These are phyloP conservation scores for Penicillium sp. DNA, from an alignment of 2,329 filamentous ascomycete genomes.

Conservation along the genomic window DNA sequence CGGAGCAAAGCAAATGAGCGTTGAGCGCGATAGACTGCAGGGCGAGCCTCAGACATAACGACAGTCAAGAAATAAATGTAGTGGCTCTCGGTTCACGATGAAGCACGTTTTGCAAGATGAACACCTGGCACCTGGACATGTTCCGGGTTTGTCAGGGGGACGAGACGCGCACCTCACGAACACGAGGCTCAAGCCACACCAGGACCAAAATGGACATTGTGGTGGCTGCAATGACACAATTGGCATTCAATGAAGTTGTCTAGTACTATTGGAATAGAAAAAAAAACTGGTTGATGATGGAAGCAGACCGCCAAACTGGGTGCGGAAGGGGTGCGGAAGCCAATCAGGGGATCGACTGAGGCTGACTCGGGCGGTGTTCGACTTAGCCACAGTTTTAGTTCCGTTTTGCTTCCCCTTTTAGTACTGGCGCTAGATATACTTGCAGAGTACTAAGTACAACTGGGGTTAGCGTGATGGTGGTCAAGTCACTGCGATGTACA, in stretches of 20 bases:
- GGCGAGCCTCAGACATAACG: conserved; percentile 4
- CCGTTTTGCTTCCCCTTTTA: background rate
- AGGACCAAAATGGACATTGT: no score
- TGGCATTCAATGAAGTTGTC: background rate
- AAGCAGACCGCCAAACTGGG: background rate
- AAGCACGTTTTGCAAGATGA: background rate
- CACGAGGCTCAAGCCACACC: conserved; percentile 23
- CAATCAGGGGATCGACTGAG: conserved; percentile 9
- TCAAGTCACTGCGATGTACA: conserved; percentile 5
- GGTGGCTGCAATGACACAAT: no score
- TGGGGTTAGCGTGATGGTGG: background rate
- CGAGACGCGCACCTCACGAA: conserved; percentile 20
- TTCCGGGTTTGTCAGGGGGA: conserved; percentile 4
- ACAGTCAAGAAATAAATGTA: background rate
- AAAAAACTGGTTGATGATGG: background rate
- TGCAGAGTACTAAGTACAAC: background rate
- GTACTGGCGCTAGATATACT: background rate
- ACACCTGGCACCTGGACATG: conserved; percentile 12
- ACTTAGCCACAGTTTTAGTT: conserved; percentile 14
- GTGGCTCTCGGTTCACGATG: background rate
- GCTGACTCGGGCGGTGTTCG: conserved; percentile 13
- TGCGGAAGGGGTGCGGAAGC: background rate
- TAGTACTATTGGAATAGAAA: background rate
- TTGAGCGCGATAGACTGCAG: background rate
- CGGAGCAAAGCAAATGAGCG: conserved; percentile 13